phyloP scores from a whole-genome alignment of 768 basidiomycete species.

The Leccinum truebloodii region DNA sequence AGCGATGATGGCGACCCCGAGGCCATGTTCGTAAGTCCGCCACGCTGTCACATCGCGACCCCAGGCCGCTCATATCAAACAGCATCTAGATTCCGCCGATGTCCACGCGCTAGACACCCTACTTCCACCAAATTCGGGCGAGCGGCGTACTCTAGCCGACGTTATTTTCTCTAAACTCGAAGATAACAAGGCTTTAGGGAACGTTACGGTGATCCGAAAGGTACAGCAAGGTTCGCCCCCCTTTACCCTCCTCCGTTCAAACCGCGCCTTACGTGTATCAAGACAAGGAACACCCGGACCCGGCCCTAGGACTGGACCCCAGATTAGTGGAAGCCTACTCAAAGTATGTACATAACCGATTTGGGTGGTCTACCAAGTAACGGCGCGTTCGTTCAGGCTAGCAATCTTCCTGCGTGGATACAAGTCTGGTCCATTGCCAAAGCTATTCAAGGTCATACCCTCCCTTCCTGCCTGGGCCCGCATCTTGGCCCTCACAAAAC shows the following conservation, averaged over 20 bases:
- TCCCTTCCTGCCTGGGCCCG: conserved; percentile 96
- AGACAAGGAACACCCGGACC: conserved; percentile 66
- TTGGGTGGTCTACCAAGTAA: conserved; percentile 6
- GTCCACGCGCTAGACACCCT: conserved; percentile 82
- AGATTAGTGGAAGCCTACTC: conserved; percentile 91
- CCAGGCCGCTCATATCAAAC: conserved; percentile 10
- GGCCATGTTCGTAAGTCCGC: conserved; percentile 55
- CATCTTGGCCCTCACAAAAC: conserved; percentile 88
- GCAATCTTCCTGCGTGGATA: conserved; percentile 85
- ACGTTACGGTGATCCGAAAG: conserved; percentile 58
- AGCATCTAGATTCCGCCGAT: conserved; percentile 93
- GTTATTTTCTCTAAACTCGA: conserved; percentile 96
- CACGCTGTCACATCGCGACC: conserved; percentile 2
- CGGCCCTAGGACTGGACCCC: conserved; percentile 86
- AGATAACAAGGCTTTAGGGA: conserved; percentile 49
- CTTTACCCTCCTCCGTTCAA: neutral
- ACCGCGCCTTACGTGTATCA: conserved; percentile 8
- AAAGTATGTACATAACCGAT: conserved; percentile 62
- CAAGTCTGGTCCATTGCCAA: conserved; percentile 92
- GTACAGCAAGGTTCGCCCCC: conserved; percentile 52
- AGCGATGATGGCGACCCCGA: conserved; percentile 46
- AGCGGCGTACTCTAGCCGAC: conserved; percentile 89
- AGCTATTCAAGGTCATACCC: conserved; percentile 97
- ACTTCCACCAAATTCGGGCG: conserved; percentile 70
- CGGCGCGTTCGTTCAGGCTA: conserved; percentile 54